Base-by-base conservation (phyloP, 1,284 basidiomycete species). In the Fomes fomentarius region DNA sequence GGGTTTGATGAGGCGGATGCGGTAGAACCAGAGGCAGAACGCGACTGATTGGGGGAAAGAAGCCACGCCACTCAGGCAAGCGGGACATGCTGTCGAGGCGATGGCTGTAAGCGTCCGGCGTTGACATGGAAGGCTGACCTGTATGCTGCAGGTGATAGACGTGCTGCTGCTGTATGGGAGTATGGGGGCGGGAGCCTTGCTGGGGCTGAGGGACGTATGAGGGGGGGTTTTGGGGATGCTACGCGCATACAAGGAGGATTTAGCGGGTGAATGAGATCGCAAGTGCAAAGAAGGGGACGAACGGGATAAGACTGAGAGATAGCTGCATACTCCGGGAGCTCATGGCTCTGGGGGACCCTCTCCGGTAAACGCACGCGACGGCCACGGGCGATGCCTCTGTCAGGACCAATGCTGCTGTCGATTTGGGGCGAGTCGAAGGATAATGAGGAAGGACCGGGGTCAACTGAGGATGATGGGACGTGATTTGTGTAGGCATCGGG, bases 351-450 rank as follows among this genome's bases (percentile, higher is more conserved):
- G n/a, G 40, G 52, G 31, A 55, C 53, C 43, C 56, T 52, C 10
- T 54, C 52, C 14, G 38, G 47, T 4, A 50, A 51, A 73, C 75
- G 70, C 73, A 74, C 68, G 42, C 74, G 7, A 7, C 28, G 78
- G 41, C 80, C 73, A 48, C 81, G 78, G 39, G 78, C 76, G 37
- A 74, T 63, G 49, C 76, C 70, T 58, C 83, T 77, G 60, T 71
- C 72, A 37, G 85, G 84, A 0, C 84, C 85, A 57, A 82, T 77
- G 69, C 74, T 82, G 33, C 80, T 71, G 17, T 80, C 73, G 43
- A 83, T 70, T 69, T 81, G 81, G 33, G 69, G 59, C 48, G 61
- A 68, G 25, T 68, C 66, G 56, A 66, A 68, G 14, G 73, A 60
- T 58, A 73, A 61, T 21, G 66, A 50, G 3, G 68, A 64, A 4